Percentiles rank a stretch among this genome's conserved stretches.
Conservation (phyloP, 345 rosid genomes). For the Aquilaria yunnanensis region DNA sequence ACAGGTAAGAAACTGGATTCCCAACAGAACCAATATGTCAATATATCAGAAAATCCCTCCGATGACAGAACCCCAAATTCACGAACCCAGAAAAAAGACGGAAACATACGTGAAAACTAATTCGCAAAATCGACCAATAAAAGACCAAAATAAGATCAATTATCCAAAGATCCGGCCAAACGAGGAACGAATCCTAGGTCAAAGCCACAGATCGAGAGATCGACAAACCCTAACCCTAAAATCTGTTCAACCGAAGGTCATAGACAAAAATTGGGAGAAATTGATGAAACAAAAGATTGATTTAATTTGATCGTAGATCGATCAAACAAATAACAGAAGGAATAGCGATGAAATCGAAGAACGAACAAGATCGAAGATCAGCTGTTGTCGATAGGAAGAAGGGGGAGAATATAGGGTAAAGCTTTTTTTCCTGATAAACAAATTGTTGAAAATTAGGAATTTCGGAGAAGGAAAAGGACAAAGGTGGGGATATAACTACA, state of each 20-base stretch:
- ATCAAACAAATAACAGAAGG: constrained; percentile 6
- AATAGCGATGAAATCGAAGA: constrained; percentile 13
- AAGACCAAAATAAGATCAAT: not conserved
- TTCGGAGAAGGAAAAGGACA: constrained; percentile 15
- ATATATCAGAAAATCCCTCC: not conserved
- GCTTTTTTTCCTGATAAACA: constrained; percentile 2
- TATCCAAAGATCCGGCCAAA: not conserved
- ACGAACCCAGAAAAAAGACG: not conserved
- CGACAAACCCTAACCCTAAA: constrained; percentile 27
- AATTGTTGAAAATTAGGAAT: constrained; percentile 8
- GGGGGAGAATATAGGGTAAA: constrained; percentile 17
- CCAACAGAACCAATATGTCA: constrained; percentile 13
- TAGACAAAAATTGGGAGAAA: constrained; percentile 8
- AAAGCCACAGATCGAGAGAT: constrained; percentile 7
- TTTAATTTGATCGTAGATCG: not conserved
- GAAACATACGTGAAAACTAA: not conserved
- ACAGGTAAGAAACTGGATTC: not conserved
- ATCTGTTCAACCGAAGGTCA: not conserved
- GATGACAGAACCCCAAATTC: constrained; percentile 1
- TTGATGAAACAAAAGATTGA: constrained; percentile 9
- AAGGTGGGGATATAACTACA: constrained; percentile 24
- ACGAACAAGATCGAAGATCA: constrained; percentile 13
- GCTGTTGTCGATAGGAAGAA: constrained; percentile 14
- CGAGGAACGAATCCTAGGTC: constrained; percentile 9
- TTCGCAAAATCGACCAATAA: constrained; percentile 1